A percentile compares a stretch with the other conserved stretches of the same genome.
Evolutionary conservation across 164 flowering plant species (phyloP).

Genomic region (Aristolochia fimbriata): DNA sequence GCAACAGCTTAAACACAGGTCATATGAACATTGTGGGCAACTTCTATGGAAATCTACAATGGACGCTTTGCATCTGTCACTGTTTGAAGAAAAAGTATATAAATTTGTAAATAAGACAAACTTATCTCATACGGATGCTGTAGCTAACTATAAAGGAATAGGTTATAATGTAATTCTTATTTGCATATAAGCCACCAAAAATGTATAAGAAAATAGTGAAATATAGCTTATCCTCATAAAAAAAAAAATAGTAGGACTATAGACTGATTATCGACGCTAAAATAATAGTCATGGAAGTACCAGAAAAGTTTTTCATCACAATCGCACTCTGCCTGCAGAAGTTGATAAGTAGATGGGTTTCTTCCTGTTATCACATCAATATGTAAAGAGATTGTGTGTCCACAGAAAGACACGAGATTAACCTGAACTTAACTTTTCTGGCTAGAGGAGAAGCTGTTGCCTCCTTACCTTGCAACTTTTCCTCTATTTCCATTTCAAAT

Average conservation of each 20-base stretch:
- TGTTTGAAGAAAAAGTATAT: conserved; percentile 20
- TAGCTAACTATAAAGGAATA: too few species aligned
- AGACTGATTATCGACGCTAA: neutral
- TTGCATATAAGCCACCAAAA: too few species aligned
- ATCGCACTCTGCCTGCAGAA: conserved; percentile 25
- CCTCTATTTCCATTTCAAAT: conserved; percentile 52
- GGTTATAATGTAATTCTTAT: too few species aligned
- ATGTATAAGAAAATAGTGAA: neutral
- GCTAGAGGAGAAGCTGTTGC: too few species aligned
- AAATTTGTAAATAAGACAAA: neutral
- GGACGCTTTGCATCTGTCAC: conserved; percentile 51
- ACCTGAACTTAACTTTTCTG: too few species aligned
- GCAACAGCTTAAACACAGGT: conserved; percentile 66
- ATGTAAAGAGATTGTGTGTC: conserved; percentile 1
- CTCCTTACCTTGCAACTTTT: conserved; percentile 40
- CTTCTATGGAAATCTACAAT: conserved; percentile 62
- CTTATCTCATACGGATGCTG: too few species aligned
- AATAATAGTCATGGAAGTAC: conserved; percentile 18
- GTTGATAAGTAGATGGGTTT: conserved; percentile 20
- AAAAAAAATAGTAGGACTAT: neutral
- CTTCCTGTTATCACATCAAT: conserved; percentile 27
- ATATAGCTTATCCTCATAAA: neutral
- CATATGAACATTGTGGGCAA: conserved; percentile 61
- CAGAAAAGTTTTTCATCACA: conserved; percentile 33
- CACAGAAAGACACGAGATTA: conserved; percentile 1